Conservation (phyloP, 192 early-diverging fungal genomes). For the Coemansia sp. region DNA sequence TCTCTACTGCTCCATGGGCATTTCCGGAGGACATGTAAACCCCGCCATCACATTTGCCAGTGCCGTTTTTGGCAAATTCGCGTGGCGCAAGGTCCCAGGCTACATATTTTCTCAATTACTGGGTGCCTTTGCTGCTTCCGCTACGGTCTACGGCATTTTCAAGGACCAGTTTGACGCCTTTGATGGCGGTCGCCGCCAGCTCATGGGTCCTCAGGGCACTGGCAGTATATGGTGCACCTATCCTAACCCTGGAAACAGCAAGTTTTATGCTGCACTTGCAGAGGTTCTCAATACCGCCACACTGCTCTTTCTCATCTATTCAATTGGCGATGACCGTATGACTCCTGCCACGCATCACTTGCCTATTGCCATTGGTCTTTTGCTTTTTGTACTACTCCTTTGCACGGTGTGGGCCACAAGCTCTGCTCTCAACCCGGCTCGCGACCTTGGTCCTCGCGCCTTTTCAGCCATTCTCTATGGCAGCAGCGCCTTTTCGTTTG, state of each 20-base stretch:
- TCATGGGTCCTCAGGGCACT: constrained; percentile 52
- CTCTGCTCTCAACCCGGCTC: constrained; percentile 71
- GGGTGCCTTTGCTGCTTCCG: constrained; percentile 68
- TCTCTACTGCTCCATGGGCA: constrained; percentile 58
- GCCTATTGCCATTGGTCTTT: constrained; percentile 59
- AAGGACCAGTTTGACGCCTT: constrained; percentile 55
- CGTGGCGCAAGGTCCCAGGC: constrained; percentile 61
- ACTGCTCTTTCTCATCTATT: constrained; percentile 60
- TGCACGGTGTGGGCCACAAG: constrained; percentile 64
- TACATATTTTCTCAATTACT: constrained; percentile 64
- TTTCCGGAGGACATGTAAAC: constrained; percentile 75
- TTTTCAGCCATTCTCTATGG: constrained; percentile 68
- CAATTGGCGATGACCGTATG: constrained; percentile 57
- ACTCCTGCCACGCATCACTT: constrained; percentile 53
- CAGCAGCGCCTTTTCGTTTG: constrained; percentile 59
- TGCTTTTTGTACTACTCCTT: constrained; percentile 59
- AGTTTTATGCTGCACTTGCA: constrained; percentile 54
- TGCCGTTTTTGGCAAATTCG: constrained; percentile 63
- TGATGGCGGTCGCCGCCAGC: constrained; percentile 51
- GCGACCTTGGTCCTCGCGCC: constrained; percentile 76
- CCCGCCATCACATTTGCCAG: constrained; percentile 69
- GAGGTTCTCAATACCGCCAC: constrained; percentile 69
- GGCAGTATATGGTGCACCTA: constrained; percentile 66
- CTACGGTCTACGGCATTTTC: constrained; percentile 63
- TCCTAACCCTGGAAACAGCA: constrained; percentile 53